Conservation (phyloP, 2,329 filamentous ascomycete species). For the Colletotrichum tofieldiae region DNA sequence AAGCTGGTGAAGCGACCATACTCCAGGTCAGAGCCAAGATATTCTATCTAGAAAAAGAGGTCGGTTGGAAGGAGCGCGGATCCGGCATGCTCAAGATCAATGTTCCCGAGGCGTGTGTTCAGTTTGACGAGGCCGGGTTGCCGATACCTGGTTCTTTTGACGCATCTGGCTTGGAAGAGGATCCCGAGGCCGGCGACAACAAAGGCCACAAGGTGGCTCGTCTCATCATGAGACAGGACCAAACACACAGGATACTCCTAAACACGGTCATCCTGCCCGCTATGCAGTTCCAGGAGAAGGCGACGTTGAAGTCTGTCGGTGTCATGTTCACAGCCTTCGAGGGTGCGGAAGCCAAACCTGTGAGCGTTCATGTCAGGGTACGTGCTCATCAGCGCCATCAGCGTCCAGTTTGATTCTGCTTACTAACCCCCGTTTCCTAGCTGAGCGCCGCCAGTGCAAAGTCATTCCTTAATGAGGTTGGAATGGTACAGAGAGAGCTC, state of each 20-base stretch:
- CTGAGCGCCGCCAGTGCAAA: constrained; percentile 70
- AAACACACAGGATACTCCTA: constrained; percentile 87
- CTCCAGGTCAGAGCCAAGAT: constrained; percentile 87
- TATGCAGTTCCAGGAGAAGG: constrained; percentile 85
- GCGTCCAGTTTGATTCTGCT: constrained; percentile 9
- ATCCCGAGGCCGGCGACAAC: constrained; percentile 45
- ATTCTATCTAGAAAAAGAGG: constrained; percentile 81
- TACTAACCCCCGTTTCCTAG: constrained; percentile 50
- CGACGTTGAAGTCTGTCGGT: constrained; percentile 79
- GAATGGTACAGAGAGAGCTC: constrained; percentile 67
- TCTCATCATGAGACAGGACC: constrained; percentile 92
- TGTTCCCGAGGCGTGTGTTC: constrained; percentile 71
- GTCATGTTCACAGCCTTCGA: constrained; percentile 78
- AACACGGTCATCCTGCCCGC: constrained; percentile 86
- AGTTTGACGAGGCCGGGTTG: constrained; percentile 67
- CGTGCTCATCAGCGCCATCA: constrained; percentile 44
- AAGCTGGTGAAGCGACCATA: constrained; percentile 84
- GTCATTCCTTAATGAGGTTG: constrained; percentile 65
- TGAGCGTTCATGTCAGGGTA: constrained; percentile 75
- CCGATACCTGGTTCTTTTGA: constrained; percentile 71
- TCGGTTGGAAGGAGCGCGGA: constrained; percentile 92
- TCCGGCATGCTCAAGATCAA: constrained; percentile 90
- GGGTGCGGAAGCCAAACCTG: constrained; percentile 67
- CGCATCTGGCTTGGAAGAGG: constrained; percentile 64
- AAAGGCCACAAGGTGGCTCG: constrained; percentile 69